Evolutionary conservation across 2,329 filamentous ascomycete genomes (phyloP).

Genomic region (Paramyrothecium roridum): DNA sequence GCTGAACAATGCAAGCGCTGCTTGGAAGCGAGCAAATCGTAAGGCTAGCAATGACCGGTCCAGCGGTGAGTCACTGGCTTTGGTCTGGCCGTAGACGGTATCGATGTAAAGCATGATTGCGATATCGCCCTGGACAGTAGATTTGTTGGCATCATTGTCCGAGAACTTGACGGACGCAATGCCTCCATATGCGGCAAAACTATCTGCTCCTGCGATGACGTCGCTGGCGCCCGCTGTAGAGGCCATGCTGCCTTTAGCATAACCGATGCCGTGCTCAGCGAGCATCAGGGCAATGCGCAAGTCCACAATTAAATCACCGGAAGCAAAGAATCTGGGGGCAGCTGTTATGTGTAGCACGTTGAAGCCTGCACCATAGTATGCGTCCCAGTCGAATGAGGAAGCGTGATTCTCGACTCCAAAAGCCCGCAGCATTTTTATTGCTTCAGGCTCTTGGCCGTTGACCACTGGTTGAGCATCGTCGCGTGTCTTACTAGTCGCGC

Average conservation of each 20-base stretch:
- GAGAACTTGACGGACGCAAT: constrained; percentile 42
- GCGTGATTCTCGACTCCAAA: constrained; percentile 85
- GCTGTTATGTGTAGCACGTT: constrained; percentile 71
- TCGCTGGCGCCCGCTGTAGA: constrained; percentile 1
- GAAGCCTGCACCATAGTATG: constrained; percentile 74
- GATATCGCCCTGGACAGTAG: constrained; percentile 45
- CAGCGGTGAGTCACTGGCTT: constrained; percentile 17
- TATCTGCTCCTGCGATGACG: background rate
- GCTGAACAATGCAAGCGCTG: constrained; percentile 29
- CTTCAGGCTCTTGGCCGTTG: constrained; percentile 65
- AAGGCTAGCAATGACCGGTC: constrained; percentile 26
- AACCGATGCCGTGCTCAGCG: constrained; percentile 42
- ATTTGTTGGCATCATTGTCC: constrained; percentile 49
- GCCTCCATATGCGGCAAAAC: background rate
- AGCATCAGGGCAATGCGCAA: constrained; percentile 48
- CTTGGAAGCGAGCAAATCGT: constrained; percentile 39
- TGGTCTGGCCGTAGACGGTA: constrained; percentile 39
- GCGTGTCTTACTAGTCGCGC: constrained; percentile 67
- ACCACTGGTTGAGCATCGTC: constrained; percentile 60
- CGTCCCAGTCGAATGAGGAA: constrained; percentile 70
- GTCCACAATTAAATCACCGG: constrained; percentile 44
- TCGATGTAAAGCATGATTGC: constrained; percentile 62
- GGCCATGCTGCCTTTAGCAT: constrained; percentile 40
- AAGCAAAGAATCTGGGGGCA: constrained; percentile 48
- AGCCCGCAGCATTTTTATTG: constrained; percentile 67